These are phyloP conservation scores for Nakaseomyces sp. DNA, from an alignment of 1,139 yeast genomes.

Conservation along the genomic window DNA sequence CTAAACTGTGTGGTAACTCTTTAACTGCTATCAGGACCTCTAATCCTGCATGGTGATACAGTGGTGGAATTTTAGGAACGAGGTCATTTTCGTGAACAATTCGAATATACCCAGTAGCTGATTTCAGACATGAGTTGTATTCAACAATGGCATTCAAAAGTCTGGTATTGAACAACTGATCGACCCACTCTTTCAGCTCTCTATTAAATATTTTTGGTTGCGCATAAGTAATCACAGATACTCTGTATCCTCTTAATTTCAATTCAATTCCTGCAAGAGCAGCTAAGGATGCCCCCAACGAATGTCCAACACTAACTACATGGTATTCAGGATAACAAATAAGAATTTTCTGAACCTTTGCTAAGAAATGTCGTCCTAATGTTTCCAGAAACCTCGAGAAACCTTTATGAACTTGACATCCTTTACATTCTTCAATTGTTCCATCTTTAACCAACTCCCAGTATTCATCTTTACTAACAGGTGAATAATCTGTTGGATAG, in stretches of 20 bases:
- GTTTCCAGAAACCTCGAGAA: constrained; percentile 39
- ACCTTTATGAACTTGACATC: constrained; percentile 55
- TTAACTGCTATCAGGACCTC: constrained; percentile 40
- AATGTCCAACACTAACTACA: constrained; percentile 55
- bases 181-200: constrained; percentile 43
- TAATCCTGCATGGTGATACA: constrained; percentile 41
- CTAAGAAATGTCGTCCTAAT: constrained; percentile 34
- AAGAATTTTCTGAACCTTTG: constrained; percentile 32
- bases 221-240: constrained; percentile 50
- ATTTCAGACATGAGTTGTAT: constrained; percentile 13
- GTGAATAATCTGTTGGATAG: constrained; percentile 37
- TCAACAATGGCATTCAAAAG: constrained; percentile 20
- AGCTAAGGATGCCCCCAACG: constrained; percentile 66
- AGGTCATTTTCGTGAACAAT: constrained; percentile 50
- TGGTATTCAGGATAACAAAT: constrained; percentile 39
- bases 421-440: constrained; percentile 32
- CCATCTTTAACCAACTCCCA: constrained; percentile 21
- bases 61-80: constrained; percentile 53
- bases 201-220: constrained; percentile 55
- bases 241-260: constrained; percentile 41
- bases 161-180: constrained; percentile 39
- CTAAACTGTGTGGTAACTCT: constrained; percentile 39
- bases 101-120: constrained; percentile 36
- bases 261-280: constrained; percentile 52
- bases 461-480: constrained; percentile 20